A percentile compares a stretch with the other conserved stretches of the same genome.
Conservation (phyloP, 2,329 filamentous ascomycete species). For the Davidsoniella australis region DNA sequence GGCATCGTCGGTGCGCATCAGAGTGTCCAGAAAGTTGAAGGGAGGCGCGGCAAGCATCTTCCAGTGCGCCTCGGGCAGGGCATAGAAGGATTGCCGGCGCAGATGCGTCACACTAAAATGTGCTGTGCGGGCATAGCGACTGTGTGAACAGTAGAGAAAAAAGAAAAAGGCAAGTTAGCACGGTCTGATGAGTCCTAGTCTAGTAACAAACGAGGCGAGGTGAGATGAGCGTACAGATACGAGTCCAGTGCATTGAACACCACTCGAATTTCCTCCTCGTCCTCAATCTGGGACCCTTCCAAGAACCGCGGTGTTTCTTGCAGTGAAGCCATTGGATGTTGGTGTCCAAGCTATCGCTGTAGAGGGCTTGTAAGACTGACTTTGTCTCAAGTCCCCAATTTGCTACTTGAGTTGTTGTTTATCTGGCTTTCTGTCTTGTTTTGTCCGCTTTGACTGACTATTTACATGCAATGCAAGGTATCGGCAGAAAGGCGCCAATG, state of each 20-base stretch:
- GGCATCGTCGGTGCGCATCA: slow-evolving; percentile 66
- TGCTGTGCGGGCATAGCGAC: slow-evolving; percentile 68
- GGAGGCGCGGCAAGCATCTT: slow-evolving; percentile 64
- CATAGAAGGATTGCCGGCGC: slow-evolving; percentile 83
- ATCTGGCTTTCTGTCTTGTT: neutral
- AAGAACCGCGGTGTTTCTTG: neutral
- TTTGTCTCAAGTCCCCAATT: no score
- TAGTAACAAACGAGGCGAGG: neutral
- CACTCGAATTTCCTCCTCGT: slow-evolving; percentile 66
- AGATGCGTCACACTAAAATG: slow-evolving; percentile 86
- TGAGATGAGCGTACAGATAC: slow-evolving; percentile 53
- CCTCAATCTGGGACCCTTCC: slow-evolving; percentile 20
- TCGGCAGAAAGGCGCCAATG: no score
- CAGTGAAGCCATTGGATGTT: neutral
- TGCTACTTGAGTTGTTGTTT: neutral
- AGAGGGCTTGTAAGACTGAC: no score
- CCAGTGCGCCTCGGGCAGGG: slow-evolving; percentile 70
- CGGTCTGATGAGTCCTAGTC: no score
- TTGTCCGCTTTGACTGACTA: neutral
- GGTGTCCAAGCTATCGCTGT: neutral
- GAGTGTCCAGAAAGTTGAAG: slow-evolving; percentile 64
- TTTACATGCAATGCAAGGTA: no score
- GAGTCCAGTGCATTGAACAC: slow-evolving; percentile 75
- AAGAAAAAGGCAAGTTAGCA: slow-evolving; percentile 14
- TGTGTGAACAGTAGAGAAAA: slow-evolving; percentile 20